Percentiles rank a stretch among this genome's conserved stretches.
Evolutionary conservation across 208 protist genomes (phyloP).

Genomic region (Acanthamoeba castellanii): DNA sequence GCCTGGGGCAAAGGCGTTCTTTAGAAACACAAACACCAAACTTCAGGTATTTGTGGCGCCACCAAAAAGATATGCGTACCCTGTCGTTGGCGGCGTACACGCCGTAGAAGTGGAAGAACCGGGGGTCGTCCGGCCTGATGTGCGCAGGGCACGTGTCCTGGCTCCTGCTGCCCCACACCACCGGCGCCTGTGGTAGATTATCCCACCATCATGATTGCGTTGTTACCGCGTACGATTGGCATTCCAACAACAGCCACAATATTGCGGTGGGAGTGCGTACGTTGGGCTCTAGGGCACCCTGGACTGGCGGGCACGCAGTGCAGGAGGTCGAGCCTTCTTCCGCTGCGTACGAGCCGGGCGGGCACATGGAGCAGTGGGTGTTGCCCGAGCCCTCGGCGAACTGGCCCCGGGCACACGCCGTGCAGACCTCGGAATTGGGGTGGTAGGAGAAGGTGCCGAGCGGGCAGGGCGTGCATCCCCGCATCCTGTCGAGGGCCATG

Average conservation of each 20-base stretch:
- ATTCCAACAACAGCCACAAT: too few relatives aligned
- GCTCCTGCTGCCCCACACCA: background rate
- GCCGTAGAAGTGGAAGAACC: background rate
- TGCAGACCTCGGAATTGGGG: background rate
- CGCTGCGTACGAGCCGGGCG: background rate
- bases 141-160: background rate
- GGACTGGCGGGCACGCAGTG: background rate
- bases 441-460: background rate
- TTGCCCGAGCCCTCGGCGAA: background rate
- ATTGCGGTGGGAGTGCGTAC: background rate
- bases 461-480: background rate
- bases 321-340: background rate
- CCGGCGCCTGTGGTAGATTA: background rate
- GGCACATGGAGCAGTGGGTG: background rate
- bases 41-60: too few relatives aligned
- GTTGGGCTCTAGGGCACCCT: background rate
- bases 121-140: background rate
- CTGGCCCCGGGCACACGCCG: background rate
- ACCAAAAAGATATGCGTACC: background rate
- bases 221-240: too few relatives aligned
- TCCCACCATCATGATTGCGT: too few relatives aligned
- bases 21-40: too few relatives aligned
- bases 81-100: background rate
- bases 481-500: background rate
- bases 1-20: background rate